Percentiles rank a stretch among this genome's conserved stretches.
These are phyloP conservation scores for Boletus vinaceobasis DNA, from an alignment of 768 basidiomycete species.

Conservation along the genomic window DNA sequence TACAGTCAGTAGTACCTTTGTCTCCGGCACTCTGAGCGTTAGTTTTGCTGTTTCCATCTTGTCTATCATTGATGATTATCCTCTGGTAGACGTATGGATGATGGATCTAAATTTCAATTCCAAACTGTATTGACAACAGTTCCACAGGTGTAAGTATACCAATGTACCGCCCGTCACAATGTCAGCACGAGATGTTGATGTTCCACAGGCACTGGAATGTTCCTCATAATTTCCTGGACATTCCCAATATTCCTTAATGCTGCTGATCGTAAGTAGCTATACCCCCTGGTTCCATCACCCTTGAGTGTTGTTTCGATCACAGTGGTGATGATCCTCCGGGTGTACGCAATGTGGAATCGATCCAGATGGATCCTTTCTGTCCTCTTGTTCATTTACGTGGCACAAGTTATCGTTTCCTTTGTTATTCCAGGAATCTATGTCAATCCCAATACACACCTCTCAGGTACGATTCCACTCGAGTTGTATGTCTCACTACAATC, in stretches of 20 bases:
- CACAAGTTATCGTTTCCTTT: not conserved
- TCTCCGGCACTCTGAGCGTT: not conserved
- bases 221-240: not conserved
- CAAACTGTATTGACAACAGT: not conserved
- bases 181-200: not conserved
- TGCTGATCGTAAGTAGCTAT: not conserved
- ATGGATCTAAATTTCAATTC: not conserved
- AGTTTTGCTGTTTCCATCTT: not conserved
- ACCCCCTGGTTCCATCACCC: too few species aligned
- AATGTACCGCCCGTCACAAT: not conserved
- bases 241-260: slow-evolving; percentile 1
- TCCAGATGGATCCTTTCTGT: not conserved
- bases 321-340: not conserved
- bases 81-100: not conserved
- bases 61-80: not conserved
- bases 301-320: not conserved
- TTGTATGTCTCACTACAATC: not conserved
- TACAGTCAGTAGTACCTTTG: not conserved
- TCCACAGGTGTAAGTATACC: not conserved
- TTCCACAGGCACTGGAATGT: not conserved
- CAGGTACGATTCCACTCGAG: too few species aligned
- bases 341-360: not conserved
- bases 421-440: not conserved
- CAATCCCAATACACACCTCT: not conserved
- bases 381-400: not conserved